Evolutionary conservation across 129 eudicot genomes (phyloP).

Genomic region (Escallonia herrerae): DNA sequence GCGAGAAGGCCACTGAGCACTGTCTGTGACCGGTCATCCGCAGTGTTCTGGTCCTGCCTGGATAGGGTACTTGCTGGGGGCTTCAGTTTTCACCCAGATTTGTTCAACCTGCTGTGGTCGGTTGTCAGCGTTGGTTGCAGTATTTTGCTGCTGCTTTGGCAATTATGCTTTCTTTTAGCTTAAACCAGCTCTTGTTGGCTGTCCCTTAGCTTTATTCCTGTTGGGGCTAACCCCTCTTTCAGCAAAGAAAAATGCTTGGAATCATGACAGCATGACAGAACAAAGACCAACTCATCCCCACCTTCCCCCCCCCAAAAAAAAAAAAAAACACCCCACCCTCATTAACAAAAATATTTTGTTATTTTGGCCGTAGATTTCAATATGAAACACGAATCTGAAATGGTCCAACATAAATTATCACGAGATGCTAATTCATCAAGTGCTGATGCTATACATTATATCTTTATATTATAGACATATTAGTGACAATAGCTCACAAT

Average conservation of each 20-base stretch:
- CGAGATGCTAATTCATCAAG: too few relatives aligned
- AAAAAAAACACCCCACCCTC: too few relatives aligned
- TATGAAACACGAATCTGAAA: too few relatives aligned
- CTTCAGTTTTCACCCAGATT: not conserved
- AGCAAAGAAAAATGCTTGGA: constrained; percentile 24
- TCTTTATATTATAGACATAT: too few relatives aligned
- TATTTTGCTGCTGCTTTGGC: constrained; percentile 11
- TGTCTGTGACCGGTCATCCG: constrained; percentile 23
- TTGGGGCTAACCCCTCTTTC: constrained; percentile 18
- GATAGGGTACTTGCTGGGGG: not conserved
- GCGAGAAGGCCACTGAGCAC: constrained; percentile 8
- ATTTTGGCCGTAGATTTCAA: too few relatives aligned
- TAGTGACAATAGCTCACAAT: too few relatives aligned
- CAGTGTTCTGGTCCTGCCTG: constrained; percentile 7
- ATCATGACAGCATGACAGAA: not conserved
- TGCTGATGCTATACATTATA: too few relatives aligned
- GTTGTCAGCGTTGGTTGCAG: constrained; percentile 29
- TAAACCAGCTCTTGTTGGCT: constrained; percentile 13
- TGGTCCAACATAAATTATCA: too few relatives aligned
- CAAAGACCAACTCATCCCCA: not conserved
- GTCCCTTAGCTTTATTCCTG: constrained; percentile 21
- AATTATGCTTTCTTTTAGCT: constrained; percentile 3
- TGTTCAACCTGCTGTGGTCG: constrained; percentile 32
- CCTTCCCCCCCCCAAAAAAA: not conserved
- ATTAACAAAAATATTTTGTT: too few relatives aligned